Base-by-base conservation (phyloP, 2,329 filamentous ascomycete genomes). In the Pseudogymnoascus sp. region DNA sequence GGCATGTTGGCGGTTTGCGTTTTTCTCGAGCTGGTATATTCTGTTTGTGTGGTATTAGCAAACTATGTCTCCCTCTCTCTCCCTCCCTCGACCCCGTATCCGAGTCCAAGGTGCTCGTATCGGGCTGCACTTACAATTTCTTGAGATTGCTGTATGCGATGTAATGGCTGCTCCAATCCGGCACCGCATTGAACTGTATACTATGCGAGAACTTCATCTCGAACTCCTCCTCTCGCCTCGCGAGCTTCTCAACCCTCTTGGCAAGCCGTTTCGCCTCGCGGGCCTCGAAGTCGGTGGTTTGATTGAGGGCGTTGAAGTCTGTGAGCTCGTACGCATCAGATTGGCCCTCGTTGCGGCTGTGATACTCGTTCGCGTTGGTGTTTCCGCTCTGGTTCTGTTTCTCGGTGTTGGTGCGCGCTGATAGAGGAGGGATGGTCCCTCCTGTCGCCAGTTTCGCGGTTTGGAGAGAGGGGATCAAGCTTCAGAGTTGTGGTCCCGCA, bases 201-300 rank as follows among this genome's bases (percentile, higher is more conserved):
- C 93, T 97, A 76, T 99, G 95, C 17, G 93, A 97, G 82, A 99
- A 99, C 88, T 97, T 97, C 95, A 99, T 99, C 74, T 91, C 90
- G 86, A 89, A 87, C 68, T 82, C 84, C 70, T 87, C 81, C 70
- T 90, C 84, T 71, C 93, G 86, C 82, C 84, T 84, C 72, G 80
- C 79, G 75, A 85, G 83, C 80, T 92, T 92, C 75, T 82, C 79
- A 68, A 77, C 76, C 72, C 81, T 78, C 75, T 83, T 87, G 19
- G 73, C 50, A 69, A 62, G 29, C 15, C 44, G 35, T 40, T 17
- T 40, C 19, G 19, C 44, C 37, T 62, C 37, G 5, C 21, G 40
- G 44, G 60, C 37, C 23, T 44, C 60, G 38, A 56, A 56, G 50
- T 56, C 29, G 46, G 44, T 31, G 17, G 19, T 60, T 6, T 60